Evolutionary conservation across 371 early-diverging fungal genomes (phyloP).

Genomic region (Actinomortierella wolfii): DNA sequence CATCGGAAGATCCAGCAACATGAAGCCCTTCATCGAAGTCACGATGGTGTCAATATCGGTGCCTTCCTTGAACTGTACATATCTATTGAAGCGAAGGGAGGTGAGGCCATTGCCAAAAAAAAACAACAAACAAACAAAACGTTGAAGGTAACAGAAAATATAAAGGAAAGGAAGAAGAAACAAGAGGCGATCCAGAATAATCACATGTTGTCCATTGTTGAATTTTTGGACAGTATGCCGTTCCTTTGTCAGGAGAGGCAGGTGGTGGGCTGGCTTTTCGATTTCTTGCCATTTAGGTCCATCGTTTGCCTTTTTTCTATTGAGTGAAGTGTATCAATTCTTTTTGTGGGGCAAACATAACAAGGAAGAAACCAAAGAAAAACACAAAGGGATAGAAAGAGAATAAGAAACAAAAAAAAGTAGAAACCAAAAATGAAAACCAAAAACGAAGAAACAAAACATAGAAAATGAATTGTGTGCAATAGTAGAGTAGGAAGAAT

Average conservation of each 20-base stretch:
- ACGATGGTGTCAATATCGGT: conserved; percentile 55
- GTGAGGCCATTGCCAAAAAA: conserved; percentile 7
- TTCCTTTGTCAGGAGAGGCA: too few species aligned
- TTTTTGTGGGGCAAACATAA: background rate
- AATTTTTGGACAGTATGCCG: too few species aligned
- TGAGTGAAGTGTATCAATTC: background rate
- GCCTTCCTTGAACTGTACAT: conserved; percentile 35
- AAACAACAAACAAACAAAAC: conserved; percentile 14
- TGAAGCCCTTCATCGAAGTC: conserved; percentile 74
- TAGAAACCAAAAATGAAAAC: background rate
- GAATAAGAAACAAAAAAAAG: background rate
- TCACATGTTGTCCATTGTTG: conserved; percentile 10
- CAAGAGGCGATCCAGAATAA: conserved; percentile 5
- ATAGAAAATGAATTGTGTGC: too few species aligned
- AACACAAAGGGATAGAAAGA: conserved; percentile 2
- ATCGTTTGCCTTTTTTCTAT: background rate
- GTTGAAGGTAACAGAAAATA: conserved; percentile 10
- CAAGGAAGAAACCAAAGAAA: background rate
- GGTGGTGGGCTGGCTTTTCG: too few species aligned
- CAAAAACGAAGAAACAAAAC: background rate
- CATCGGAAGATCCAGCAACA: conserved; percentile 70
- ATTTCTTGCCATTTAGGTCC: too few species aligned
- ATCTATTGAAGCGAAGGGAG: conserved; percentile 17
- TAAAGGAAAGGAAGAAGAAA: conserved; percentile 7
- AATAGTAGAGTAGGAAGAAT: too few species aligned